Base-by-base conservation (phyloP, 495 filamentous ascomycete species). In the Cairneyella variabilis region DNA sequence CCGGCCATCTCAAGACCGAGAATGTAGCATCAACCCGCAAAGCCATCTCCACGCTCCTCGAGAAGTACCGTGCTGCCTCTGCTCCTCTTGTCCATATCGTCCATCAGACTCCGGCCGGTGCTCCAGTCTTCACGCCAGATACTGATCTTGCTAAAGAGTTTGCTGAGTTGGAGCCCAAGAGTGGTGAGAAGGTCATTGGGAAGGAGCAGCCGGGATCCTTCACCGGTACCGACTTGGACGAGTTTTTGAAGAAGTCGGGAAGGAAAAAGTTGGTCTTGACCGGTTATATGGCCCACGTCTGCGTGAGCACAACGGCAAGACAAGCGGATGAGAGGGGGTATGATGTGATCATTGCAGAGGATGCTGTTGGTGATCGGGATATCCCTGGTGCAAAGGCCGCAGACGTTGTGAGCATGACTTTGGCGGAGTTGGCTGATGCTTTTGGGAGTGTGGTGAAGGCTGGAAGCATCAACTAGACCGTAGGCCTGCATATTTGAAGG, bases 121-220 rank as follows among this genome's bases (percentile, higher is more conserved):
- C 82, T 9, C 80, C 82, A 2, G 64, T 86, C 14, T 86, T 85
- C 63, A 84, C 82, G 0, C 74, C 76, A 0, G 67, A 57, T 14
- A 84, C 77, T 1, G 54, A 65, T 14, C 58, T 84, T 16, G 79
- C 72, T 1, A 69, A 76, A 40, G 74, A 77, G 53, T 83, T 82
- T 59, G 61, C 67, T 3, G 77, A 80, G 43, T 59, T 84, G 32
- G 68, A 56, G 17, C 71, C 78, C 0, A 57, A 69, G 42, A 63
- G 25, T 11, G 44, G 64, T 2, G 71, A 70, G 21, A 77, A 78
- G 61, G 73, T 73, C 43, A 69, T 76, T 11, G 48, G 44, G 3
- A 63, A 69, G 41, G 43, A 63, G 48, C 17, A 40, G 0, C 60
- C 66, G 1, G 64, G 65, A 10, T 60, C 63, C 5, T 69, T 69